Evolutionary conservation across 139 green algal species (phyloP).

Genomic region (Coccomyxa sp.): DNA sequence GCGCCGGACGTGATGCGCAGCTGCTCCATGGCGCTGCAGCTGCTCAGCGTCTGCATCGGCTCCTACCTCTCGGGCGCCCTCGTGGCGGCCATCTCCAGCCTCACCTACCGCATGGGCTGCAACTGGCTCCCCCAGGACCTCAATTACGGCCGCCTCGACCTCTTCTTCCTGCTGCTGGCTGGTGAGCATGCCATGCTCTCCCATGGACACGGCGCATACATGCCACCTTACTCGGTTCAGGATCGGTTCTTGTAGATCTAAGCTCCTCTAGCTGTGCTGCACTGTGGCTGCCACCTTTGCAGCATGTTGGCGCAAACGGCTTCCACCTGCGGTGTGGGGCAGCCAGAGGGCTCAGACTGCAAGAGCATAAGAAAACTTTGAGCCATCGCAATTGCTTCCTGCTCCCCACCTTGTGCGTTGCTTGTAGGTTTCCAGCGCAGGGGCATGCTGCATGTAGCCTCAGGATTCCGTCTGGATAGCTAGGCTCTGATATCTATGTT

Average conservation of each 20-base stretch:
- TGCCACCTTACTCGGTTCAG: too few species aligned
- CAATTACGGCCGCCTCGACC: constrained; percentile 74
- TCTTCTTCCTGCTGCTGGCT: constrained; percentile 72
- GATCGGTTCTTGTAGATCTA: too few species aligned
- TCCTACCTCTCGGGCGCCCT: constrained; percentile 75
- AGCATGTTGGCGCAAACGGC: neutral
- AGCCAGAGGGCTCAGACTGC: too few species aligned
- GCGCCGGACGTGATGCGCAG: constrained; percentile 89
- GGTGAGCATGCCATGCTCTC: constrained; percentile 20
- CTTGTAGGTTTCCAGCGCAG: too few species aligned
- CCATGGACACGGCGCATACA: too few species aligned
- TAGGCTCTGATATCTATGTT: constrained; percentile 60
- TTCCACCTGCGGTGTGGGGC: too few species aligned
- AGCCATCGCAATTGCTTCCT: too few species aligned
- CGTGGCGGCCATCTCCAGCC: constrained; percentile 37
- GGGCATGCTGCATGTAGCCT: too few species aligned
- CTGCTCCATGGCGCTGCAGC: constrained; percentile 83
- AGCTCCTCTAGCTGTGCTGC: too few species aligned
- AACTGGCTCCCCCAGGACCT: constrained; percentile 52
- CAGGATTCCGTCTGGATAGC: too few species aligned
- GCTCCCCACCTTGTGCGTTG: too few species aligned
- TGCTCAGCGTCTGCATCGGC: constrained; percentile 75
- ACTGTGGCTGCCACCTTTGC: neutral
- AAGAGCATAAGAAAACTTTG: too few species aligned
- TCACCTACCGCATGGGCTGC: neutral